A percentile compares a stretch with the other conserved stretches of the same genome.
Conservation (phyloP, 108 stramenopile genomes). For the Nannochloropsis oceanica region DNA sequence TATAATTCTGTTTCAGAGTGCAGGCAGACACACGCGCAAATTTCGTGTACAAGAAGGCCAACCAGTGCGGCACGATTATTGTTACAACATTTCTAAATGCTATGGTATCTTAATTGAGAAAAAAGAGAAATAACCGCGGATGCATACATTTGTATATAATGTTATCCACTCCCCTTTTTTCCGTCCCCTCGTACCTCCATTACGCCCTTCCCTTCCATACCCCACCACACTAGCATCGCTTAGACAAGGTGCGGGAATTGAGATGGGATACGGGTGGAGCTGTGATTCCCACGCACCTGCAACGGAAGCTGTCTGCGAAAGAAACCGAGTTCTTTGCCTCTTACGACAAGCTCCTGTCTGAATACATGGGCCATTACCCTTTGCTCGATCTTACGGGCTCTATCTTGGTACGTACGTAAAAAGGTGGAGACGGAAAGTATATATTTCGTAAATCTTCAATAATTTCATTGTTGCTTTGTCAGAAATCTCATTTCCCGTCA, state of each 20-base stretch:
- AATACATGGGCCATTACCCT: slow-evolving; percentile 12
- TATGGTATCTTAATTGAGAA: no score
- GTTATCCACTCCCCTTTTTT: no score
- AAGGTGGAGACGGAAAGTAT: neutral
- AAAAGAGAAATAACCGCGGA: no score
- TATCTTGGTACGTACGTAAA: slow-evolving; percentile 40
- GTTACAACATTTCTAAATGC: no score
- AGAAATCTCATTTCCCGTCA: neutral
- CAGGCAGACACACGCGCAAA: no score
- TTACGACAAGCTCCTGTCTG: slow-evolving; percentile 50
- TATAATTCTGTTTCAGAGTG: no score
- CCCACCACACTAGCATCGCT: slow-evolving; percentile 26
- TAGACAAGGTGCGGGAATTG: slow-evolving; percentile 42
- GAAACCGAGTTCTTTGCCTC: slow-evolving; percentile 52
- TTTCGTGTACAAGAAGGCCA: no score
- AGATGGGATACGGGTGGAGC: slow-evolving; percentile 47
- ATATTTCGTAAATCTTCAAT: neutral
- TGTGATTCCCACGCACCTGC: slow-evolving; percentile 39
- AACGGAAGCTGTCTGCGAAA: slow-evolving; percentile 35
- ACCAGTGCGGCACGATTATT: no score
- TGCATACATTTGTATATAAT: no score
- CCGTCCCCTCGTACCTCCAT: no score
- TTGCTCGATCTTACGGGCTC: neutral
- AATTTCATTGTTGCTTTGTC: neutral
- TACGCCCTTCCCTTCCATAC: no score